A percentile compares a stretch with the other conserved stretches of the same genome.
phyloP scores from a whole-genome alignment of 1,284 basidiomycete species.

The Leccinum olivaceoglutinosum region DNA sequence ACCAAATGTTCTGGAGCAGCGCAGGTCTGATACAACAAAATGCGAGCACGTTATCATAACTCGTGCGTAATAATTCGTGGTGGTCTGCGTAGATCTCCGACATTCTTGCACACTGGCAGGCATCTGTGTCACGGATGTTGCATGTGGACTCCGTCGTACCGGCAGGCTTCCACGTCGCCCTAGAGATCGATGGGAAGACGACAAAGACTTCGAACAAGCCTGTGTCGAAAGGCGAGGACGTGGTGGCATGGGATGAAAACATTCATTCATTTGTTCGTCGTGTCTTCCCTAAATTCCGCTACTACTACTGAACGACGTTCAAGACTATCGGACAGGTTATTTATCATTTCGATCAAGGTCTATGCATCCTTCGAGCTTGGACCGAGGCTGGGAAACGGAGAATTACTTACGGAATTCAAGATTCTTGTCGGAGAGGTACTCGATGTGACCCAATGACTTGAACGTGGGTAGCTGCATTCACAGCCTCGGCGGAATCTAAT shows the following conservation, averaged over 20 bases:
- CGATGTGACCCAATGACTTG: not conserved
- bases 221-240: not conserved
- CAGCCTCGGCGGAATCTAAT: not conserved
- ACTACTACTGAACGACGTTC: not conserved
- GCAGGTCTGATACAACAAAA: not conserved
- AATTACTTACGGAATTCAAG: not conserved
- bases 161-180: not conserved
- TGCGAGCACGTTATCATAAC: not conserved
- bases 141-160: not conserved
- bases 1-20: not conserved
- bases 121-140: not conserved
- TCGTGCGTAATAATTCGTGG: not conserved
- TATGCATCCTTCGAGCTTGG: not conserved
- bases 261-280: not conserved
- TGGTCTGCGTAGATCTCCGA: not conserved
- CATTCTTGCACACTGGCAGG: not conserved
- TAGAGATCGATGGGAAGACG: not conserved
- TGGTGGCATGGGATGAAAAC: not conserved
- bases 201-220: not conserved
- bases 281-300: not conserved
- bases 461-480: not conserved
- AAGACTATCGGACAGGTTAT: not conserved
- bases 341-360: not conserved
- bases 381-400: not conserved
- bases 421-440: not conserved